Base-by-base conservation (phyloP, 176 grass and related monocot genomes). In the Puccinellia tenuiflora region DNA sequence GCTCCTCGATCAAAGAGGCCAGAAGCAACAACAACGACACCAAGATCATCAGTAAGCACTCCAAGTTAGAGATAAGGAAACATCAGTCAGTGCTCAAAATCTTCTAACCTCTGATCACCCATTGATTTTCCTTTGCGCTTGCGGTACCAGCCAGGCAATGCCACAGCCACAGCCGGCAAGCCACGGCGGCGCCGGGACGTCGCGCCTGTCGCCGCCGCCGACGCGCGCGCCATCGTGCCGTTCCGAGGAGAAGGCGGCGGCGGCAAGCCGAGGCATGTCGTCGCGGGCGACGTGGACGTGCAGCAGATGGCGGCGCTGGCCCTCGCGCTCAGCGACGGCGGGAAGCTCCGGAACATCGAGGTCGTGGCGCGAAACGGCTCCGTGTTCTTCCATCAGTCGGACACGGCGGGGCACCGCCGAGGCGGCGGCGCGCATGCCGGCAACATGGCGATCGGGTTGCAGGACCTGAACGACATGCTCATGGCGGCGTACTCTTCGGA, bases 241-340 rank as follows among this genome's bases (percentile, higher is more conserved):
- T 91, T 90, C 67, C 76, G 85, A 81, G 87, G 86, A 78, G 85
- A 16, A 82, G 72, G 68, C 11, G 55, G 55, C 5, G 24, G 22
- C 75, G 38, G 65, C 22, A 66, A 73, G 54, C 15, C 67, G 31
- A 33, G 64, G 83, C 47, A 80, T 18, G 25, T 47, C 42, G 71
- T 51, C 26, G 85, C 63, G 9, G 56, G 69, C 78, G 83, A 38
- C 51, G 46, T 91, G 5, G 91, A 96, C 57, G 54, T 89, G 67
- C 92, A 94, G 71, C 90, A 92, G 68, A 94, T 94, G 93, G 91
- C 96, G 5, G 91, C 96, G 7, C 87, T 99, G 35, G 93, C 96
- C 59, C 87, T 99, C 26, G 96, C 93, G 31, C 87, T 99, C 67
- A 94, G 91, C 88, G 91, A 96, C 25, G 90, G 83, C 2, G 91